Conservation (phyloP, 2,329 filamentous ascomycete species). For the Exophiala oligosperma region DNA sequence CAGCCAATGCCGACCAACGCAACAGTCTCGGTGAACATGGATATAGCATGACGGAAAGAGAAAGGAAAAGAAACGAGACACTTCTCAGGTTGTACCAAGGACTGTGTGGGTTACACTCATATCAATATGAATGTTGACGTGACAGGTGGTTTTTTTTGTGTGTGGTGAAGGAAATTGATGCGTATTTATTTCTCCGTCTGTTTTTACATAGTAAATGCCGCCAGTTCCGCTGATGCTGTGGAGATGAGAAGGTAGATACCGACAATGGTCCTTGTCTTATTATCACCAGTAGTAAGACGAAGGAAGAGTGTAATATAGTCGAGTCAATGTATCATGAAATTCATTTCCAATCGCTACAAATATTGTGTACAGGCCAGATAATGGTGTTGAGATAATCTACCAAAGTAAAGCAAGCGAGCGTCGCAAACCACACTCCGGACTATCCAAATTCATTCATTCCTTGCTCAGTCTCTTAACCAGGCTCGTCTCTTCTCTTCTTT, state of each 20-base stretch:
- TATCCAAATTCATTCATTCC: too few species aligned
- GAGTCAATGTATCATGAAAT: too few species aligned
- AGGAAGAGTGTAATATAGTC: too few species aligned
- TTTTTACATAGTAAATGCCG: too few species aligned
- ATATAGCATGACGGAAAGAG: slow-evolving; percentile 20
- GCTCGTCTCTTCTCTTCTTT: slow-evolving; percentile 94
- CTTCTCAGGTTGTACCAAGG: background rate
- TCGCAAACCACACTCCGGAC: too few species aligned
- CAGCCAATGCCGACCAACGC: slow-evolving; percentile 54
- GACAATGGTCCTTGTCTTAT: too few species aligned
- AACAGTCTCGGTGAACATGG: slow-evolving; percentile 35
- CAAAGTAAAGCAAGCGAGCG: background rate
- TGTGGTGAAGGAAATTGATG: background rate
- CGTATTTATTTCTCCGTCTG: too few species aligned
- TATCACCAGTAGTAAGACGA: too few species aligned
- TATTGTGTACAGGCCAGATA: background rate
- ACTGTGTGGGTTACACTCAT: background rate
- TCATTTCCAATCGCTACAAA: too few species aligned
- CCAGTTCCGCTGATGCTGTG: too few species aligned
- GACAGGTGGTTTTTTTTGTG: background rate
- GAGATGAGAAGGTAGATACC: too few species aligned
- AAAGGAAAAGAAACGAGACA: background rate
- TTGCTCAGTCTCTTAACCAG: slow-evolving; percentile 77
- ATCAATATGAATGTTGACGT: background rate
- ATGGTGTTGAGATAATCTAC: background rate